A percentile compares a stretch with the other conserved stretches of the same genome.
phyloP scores from a whole-genome alignment of 176 grass and related monocot species.

The Oryza longistaminata region DNA sequence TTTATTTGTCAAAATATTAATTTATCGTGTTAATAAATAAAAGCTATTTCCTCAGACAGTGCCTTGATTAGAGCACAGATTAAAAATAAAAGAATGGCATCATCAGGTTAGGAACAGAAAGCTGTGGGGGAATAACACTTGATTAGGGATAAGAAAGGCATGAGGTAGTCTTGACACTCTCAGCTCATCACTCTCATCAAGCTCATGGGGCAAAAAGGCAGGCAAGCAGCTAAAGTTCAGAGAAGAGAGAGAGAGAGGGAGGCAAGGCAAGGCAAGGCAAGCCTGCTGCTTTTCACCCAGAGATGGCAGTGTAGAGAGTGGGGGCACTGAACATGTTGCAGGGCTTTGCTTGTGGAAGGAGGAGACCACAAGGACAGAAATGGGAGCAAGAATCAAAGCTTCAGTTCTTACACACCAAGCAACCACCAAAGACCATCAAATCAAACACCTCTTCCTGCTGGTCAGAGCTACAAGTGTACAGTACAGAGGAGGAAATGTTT shows the following conservation, averaged over 20 bases:
- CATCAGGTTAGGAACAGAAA: constrained; percentile 42
- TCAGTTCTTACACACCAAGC: constrained; percentile 55
- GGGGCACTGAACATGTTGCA: constrained; percentile 41
- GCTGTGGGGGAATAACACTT: constrained; percentile 31
- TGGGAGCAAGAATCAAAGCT: constrained; percentile 65
- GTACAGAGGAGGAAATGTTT: constrained; percentile 12
- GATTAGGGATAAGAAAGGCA: constrained; percentile 44
- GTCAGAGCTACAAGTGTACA: constrained; percentile 51
- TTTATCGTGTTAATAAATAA: too few relatives aligned
- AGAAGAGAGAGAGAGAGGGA: not conserved
- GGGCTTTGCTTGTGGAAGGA: constrained; percentile 58
- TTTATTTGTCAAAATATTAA: too few relatives aligned
- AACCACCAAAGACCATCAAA: constrained; percentile 49
- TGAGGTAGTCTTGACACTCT: not conserved
- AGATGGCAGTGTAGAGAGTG: constrained; percentile 9
- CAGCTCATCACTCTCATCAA: not conserved
- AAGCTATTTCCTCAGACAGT: too few relatives aligned
- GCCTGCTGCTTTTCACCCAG: constrained; percentile 29
- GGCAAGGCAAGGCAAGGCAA: constrained; percentile 35
- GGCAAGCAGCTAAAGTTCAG: constrained; percentile 25
- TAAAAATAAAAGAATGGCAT: constrained; percentile 20
- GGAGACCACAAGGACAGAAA: constrained; percentile 46
- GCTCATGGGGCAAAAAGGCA: constrained; percentile 8
- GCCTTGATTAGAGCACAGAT: not conserved
- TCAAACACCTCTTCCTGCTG: not conserved